These are phyloP conservation scores for Penicillium sp. DNA, from an alignment of 2,329 filamentous ascomycete species.

Conservation along the genomic window DNA sequence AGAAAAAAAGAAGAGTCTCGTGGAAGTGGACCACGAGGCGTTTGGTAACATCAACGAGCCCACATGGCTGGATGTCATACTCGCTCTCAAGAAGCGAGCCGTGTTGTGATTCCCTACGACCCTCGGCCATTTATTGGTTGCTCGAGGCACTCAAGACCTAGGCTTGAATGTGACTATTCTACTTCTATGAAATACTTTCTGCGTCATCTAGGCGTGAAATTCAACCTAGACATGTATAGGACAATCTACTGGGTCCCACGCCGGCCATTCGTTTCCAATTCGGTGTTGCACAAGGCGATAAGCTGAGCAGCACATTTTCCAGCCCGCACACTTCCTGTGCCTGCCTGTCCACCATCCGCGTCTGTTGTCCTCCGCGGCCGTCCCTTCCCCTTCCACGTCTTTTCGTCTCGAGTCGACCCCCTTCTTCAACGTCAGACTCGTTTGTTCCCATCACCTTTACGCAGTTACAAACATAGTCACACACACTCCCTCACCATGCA, in stretches of 20 bases:
- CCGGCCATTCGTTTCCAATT: background rate
- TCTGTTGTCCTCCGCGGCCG: background rate
- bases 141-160: no score
- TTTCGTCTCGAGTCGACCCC: no score
- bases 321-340: background rate
- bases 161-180: no score
- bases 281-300: background rate
- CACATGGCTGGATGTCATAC: background rate
- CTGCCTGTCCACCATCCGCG: background rate
- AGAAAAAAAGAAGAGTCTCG: background rate
- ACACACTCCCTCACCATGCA: background rate
- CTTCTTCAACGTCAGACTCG: no score
- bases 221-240: background rate
- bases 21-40: background rate
- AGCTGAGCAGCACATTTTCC: background rate
- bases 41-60: background rate
- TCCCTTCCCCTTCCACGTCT: background rate
- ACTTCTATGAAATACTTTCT: no score
- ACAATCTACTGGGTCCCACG: background rate
- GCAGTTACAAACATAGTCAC: no score
- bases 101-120: background rate
- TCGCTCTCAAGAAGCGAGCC: background rate
- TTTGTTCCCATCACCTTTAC: background rate
- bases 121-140: background rate
- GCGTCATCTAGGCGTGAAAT: no score